A percentile compares a stretch with the other conserved stretches of the same genome.
phyloP scores from a whole-genome alignment of 768 basidiomycete genomes.

The Pleurotus platypus region DNA sequence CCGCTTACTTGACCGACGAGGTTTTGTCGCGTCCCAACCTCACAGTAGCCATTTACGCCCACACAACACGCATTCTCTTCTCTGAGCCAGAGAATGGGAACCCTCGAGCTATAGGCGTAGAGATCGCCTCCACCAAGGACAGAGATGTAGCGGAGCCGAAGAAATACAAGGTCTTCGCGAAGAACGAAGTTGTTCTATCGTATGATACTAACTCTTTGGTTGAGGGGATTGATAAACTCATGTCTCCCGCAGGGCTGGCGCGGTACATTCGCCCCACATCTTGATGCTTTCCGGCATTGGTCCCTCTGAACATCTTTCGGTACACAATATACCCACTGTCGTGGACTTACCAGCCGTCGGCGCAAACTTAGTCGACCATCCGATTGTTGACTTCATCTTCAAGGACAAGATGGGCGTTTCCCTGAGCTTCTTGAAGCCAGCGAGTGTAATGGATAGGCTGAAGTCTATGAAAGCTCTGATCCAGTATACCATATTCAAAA shows the following conservation, averaged over 20 bases:
- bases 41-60: constrained; percentile 47
- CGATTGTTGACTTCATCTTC: constrained; percentile 49
- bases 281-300: constrained; percentile 80
- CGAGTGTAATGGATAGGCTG: constrained; percentile 19
- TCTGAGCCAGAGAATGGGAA: constrained; percentile 19
- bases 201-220: constrained; percentile 20
- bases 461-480: constrained; percentile 27
- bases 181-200: constrained; percentile 58
- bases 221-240: neutral
- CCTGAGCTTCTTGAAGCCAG: constrained; percentile 35
- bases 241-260: constrained; percentile 43
- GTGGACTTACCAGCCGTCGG: constrained; percentile 74
- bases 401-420: constrained; percentile 47
- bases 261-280: constrained; percentile 65
- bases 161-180: constrained; percentile 38
- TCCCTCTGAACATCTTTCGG: constrained; percentile 52
- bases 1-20: constrained; percentile 58
- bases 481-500: constrained; percentile 41
- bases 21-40: constrained; percentile 62
- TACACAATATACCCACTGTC: constrained; percentile 51
- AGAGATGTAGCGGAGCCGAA: constrained; percentile 19
- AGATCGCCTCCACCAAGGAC: constrained; percentile 37
- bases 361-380: constrained; percentile 71
- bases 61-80: constrained; percentile 53
- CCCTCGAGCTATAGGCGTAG: constrained; percentile 52